Conservation (phyloP, 78 protist species). For the Capsaspora owczarzaki region DNA sequence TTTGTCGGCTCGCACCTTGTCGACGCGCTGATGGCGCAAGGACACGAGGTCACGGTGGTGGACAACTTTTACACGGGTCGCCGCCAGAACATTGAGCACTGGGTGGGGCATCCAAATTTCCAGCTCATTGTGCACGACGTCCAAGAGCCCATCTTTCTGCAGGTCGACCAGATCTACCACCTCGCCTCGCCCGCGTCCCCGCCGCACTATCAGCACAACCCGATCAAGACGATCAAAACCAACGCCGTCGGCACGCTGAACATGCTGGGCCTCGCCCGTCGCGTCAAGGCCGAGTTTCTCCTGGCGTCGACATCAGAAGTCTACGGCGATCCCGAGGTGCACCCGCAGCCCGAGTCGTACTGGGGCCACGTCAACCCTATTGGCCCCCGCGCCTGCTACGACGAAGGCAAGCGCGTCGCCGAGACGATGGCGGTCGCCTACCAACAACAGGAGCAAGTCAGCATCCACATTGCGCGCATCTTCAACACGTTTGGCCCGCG, state of each 20-base stretch:
- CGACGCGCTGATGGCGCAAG: constrained; percentile 51
- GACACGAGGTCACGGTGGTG: constrained; percentile 49
- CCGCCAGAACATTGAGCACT: constrained; percentile 8
- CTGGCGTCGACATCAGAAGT: constrained; percentile 76
- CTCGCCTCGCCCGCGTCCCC: constrained; percentile 82
- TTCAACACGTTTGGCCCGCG: constrained; percentile 84
- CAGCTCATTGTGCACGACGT: constrained; percentile 45
- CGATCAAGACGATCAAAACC: constrained; percentile 71
- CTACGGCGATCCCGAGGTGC: constrained; percentile 57
- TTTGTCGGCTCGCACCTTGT: constrained; percentile 72
- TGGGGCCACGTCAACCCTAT: constrained; percentile 65
- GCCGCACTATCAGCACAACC: constrained; percentile 54
- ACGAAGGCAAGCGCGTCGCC: constrained; percentile 82
- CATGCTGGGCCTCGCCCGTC: constrained; percentile 65
- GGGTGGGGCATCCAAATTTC: constrained; percentile 44
- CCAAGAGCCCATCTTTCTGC: constrained; percentile 8
- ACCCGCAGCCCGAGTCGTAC: constrained; percentile 73
- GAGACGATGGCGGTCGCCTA: constrained; percentile 71
- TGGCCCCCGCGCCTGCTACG: constrained; percentile 81
- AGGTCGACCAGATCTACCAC: constrained; percentile 63
- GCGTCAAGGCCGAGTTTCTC: constrained; percentile 42
- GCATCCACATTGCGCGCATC: constrained; percentile 69
- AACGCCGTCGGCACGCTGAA: constrained; percentile 55
- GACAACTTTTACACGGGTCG: constrained; percentile 49
- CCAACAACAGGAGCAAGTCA: constrained; percentile 28